Evolutionary conservation across 352 stramenopile species (phyloP).

Genomic region (Globisporangium ultimum): DNA sequence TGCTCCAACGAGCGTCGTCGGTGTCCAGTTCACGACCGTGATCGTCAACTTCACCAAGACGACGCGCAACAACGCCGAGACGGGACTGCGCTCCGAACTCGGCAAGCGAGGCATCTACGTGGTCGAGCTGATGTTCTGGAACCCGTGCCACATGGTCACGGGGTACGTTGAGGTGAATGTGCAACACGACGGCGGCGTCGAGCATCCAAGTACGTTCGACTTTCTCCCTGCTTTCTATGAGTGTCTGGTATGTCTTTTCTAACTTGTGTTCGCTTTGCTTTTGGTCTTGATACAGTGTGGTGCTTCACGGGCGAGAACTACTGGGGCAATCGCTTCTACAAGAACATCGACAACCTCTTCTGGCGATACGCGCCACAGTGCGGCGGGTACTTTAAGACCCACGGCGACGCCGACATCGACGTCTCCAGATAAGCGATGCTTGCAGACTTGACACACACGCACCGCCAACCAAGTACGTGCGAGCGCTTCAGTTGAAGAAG

Average conservation of each 20-base stretch:
- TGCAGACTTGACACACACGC: too few relatives aligned
- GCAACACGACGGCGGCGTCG: conserved; percentile 34
- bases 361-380: conserved; percentile 27
- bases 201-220: conserved; percentile 34
- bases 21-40: conserved; percentile 28
- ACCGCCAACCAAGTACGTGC: too few relatives aligned
- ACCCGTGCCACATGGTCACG: conserved; percentile 39
- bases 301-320: conserved; percentile 43
- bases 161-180: conserved; percentile 46
- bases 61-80: conserved; percentile 38
- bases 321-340: conserved; percentile 32
- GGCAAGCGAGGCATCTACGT: conserved; percentile 41
- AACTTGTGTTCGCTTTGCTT: background rate
- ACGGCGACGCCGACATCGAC: background rate
- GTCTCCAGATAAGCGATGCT: background rate
- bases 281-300: conserved; percentile 23
- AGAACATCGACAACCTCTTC: conserved; percentile 34
- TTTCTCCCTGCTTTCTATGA: background rate
- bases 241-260: background rate
- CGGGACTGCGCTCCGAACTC: conserved; percentile 30
- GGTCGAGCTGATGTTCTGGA: conserved; percentile 31
- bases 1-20: conserved; percentile 12
- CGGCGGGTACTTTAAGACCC: background rate
- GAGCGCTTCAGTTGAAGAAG: too few relatives aligned
- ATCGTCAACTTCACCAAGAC: conserved; percentile 38